Conservation (phyloP, 2,329 filamentous ascomycete species). For the Penicillium psychrosexuale region DNA sequence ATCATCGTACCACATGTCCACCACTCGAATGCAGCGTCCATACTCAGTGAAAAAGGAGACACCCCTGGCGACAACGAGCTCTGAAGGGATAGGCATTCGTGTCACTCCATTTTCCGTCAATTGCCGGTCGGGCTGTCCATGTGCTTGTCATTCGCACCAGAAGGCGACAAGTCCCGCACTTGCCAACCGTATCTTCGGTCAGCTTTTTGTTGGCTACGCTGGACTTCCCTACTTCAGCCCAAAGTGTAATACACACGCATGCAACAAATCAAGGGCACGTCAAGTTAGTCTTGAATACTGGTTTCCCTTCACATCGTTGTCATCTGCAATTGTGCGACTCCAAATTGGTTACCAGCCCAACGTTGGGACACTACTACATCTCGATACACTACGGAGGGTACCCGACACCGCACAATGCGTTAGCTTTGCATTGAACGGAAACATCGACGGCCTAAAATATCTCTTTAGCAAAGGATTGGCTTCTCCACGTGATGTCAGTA, state of each 20-base stretch:
- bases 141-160: not conserved
- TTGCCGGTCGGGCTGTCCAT: not conserved
- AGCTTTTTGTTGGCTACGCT: not conserved
- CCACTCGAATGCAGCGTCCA: not conserved
- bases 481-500: not conserved
- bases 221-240: not conserved
- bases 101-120: not conserved
- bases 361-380: not conserved
- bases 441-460: not conserved
- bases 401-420: not conserved
- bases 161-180: not conserved
- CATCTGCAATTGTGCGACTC: not conserved
- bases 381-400: not conserved
- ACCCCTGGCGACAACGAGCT: not conserved
- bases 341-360: not conserved
- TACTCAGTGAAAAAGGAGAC: not conserved
- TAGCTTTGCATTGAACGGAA: not conserved
- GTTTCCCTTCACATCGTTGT: not conserved
- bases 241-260: not conserved
- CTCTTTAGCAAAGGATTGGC: not conserved
- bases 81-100: not conserved
- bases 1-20: not conserved
- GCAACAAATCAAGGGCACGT: not conserved
- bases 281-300: not conserved
- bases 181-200: not conserved